phyloP scores from a whole-genome alignment of 306 rosid genomes.

The Vicia sativa region DNA sequence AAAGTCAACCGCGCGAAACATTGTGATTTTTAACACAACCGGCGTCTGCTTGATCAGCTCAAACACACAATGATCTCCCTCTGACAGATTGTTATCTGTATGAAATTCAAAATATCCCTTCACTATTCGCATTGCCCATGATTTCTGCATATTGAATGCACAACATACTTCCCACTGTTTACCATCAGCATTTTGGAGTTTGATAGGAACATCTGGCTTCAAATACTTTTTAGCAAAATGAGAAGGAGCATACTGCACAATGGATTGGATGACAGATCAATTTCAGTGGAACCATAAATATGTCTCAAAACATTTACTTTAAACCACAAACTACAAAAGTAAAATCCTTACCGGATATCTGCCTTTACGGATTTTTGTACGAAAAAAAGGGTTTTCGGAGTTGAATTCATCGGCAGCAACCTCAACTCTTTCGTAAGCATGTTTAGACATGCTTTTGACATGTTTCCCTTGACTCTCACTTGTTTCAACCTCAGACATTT shows the following conservation, averaged over 20 bases:
- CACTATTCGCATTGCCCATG: background rate
- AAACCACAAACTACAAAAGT: background rate
- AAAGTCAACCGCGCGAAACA: background rate
- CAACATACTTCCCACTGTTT: constrained; percentile 18
- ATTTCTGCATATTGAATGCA: background rate
- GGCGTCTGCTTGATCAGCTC: constrained; percentile 40
- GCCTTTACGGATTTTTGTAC: background rate
- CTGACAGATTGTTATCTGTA: constrained; percentile 13
- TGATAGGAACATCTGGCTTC: background rate
- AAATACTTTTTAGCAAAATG: constrained; percentile 36
- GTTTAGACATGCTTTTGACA: background rate
- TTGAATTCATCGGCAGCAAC: constrained; percentile 13
- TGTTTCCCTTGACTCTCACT: background rate
- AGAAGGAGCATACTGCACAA: constrained; percentile 43
- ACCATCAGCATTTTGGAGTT: constrained; percentile 28
- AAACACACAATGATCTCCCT: constrained; percentile 42
- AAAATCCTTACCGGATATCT: constrained; percentile 36
- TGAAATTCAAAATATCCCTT: background rate
- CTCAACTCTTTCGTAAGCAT: background rate
- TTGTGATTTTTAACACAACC: constrained; percentile 28
- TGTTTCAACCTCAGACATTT: background rate
- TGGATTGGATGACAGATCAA: background rate
- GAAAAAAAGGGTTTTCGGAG: constrained; percentile 35
- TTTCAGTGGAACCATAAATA: background rate
- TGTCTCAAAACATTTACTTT: background rate